Conservation (phyloP, 176 grass and related monocot species). For the Bromus sterilis region DNA sequence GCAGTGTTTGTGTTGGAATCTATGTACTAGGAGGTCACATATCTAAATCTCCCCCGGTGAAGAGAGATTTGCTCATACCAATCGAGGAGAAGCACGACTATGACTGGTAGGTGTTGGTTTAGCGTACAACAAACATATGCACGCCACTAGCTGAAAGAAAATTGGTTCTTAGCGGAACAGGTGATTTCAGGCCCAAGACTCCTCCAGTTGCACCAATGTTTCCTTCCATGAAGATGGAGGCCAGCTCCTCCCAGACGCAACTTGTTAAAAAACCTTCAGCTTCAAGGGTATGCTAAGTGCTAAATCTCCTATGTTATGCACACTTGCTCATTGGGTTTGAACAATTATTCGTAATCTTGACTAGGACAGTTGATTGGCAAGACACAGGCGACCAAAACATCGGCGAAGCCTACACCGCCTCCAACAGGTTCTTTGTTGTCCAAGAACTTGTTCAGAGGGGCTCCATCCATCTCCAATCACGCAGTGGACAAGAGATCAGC, state of each 20-base stretch:
- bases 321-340: background rate
- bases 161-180: too few relatives aligned
- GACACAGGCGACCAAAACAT: background rate
- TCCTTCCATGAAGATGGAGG: slow-evolving; percentile 45
- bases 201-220: slow-evolving; percentile 44
- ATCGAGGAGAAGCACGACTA: slow-evolving; percentile 50
- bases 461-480: background rate
- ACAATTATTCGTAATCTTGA: background rate
- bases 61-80: slow-evolving; percentile 29
- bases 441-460: background rate
- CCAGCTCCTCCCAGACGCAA: background rate
- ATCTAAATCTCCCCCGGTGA: slow-evolving; percentile 15
- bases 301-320: background rate
- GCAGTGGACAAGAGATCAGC: slow-evolving; percentile 16
- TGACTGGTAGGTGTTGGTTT: slow-evolving; percentile 63
- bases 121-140: too few relatives aligned
- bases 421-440: background rate
- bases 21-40: slow-evolving; percentile 6
- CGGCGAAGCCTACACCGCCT: background rate
- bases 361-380: background rate
- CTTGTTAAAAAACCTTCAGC: slow-evolving; percentile 30
- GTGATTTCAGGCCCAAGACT: slow-evolving; percentile 51
- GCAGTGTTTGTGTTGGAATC: background rate
- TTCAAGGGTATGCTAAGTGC: slow-evolving; percentile 29
- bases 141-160: too few relatives aligned